Evolutionary conservation across 805 yeast species (phyloP), one percentile per base, ranked within the genome.

Genomic region (Candida piceae): DNA sequence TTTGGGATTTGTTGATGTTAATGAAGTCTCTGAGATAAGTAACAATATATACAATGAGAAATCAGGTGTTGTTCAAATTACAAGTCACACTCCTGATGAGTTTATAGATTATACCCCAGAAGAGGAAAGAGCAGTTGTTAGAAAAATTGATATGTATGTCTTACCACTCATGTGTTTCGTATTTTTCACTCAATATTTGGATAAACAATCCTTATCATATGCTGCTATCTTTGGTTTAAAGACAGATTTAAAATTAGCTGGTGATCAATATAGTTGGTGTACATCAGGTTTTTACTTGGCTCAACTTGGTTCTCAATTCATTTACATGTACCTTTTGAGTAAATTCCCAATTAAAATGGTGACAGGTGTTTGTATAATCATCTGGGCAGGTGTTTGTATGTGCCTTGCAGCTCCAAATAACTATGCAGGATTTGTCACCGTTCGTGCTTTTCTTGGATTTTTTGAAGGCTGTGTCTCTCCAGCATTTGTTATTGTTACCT

Each of bases 311-410:
- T 61, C 62, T 39, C 63, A 65, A 45, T 56, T 80, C 29, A 85
- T 85, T 2, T 80, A 79, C 55, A 56, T 79, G 35, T 50, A 58
- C 30, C 28, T 69, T 1, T 56, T 79, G 19, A 85, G 80, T 52
- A 70, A 63, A 41, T 71, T 76, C 38, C 80, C 80, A 1, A 66
- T 80, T 44, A 70, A 76, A 12, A 70, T 70, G 41, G 62, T 75
- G 3, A 64, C 72, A 3, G 63, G 76, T 13, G 46, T 57, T 1
- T 74, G 71, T 45, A 64, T 80, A 31, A 42, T 78, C 4, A 27
- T 72, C 0, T 82, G 90, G 88, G 87, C 86, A 9, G 52, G 72
- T 10, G 57, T 78, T 27, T 64, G 72, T 34, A 57, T 74, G 21
- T 78, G 73, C 40, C 69, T 82, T 1, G 70, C 69, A 8, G 56